These are phyloP conservation scores for Glycyrrhiza uralensis DNA, from an alignment of 306 rosid genomes.

Conservation along the genomic window DNA sequence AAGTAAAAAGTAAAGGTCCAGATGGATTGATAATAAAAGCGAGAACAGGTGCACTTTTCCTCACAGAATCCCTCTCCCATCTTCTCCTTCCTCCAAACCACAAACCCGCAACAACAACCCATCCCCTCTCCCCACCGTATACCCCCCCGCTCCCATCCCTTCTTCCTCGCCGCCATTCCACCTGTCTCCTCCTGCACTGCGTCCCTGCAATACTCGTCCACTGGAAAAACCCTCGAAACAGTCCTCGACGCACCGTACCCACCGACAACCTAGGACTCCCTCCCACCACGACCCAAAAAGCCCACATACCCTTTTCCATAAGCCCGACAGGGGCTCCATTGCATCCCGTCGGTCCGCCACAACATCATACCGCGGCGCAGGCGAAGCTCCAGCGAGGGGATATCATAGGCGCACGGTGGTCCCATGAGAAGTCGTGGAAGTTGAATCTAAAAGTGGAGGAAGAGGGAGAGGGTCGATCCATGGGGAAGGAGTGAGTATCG, in stretches of 20 bases:
- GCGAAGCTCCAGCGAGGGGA: slow-evolving; percentile 90
- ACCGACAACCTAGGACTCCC: slow-evolving; percentile 88
- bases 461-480: slow-evolving; percentile 70
- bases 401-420: slow-evolving; percentile 56
- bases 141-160: no score
- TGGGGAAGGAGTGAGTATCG: slow-evolving; percentile 84
- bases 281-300: slow-evolving; percentile 48
- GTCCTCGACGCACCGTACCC: slow-evolving; percentile 81
- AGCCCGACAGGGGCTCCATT: slow-evolving; percentile 61
- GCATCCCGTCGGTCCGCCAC: slow-evolving; percentile 60
- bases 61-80: no score
- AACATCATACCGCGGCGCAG: slow-evolving; percentile 57
- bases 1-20: no score
- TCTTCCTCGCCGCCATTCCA: no score
- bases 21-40: no score
- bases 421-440: slow-evolving; percentile 49
- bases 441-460: slow-evolving; percentile 54
- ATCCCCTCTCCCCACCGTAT: no score
- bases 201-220: slow-evolving; percentile 65
- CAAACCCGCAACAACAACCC: no score
- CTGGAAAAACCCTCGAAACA: slow-evolving; percentile 74
- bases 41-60: no score
- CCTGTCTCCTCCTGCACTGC: no score
- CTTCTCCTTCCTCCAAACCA: no score
- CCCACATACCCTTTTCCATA: slow-evolving; percentile 88